Conservation (phyloP, 331 rosid species). For the Quercus tomentella region DNA sequence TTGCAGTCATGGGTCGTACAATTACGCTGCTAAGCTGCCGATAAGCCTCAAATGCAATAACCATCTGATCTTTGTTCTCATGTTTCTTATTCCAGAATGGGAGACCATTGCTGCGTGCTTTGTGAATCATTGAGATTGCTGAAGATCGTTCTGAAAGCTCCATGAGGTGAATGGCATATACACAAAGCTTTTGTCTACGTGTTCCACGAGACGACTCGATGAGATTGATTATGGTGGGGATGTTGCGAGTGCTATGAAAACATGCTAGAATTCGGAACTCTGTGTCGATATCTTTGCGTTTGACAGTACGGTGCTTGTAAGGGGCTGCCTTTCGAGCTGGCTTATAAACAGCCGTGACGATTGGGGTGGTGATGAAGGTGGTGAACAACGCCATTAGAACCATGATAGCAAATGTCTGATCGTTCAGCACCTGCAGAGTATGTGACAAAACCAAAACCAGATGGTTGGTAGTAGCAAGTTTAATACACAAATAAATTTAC, state of each 20-base stretch:
- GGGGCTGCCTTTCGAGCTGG: slow-evolving; percentile 67
- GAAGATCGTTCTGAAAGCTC: slow-evolving; percentile 82
- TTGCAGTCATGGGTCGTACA: slow-evolving; percentile 74
- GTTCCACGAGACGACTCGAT: slow-evolving; percentile 67
- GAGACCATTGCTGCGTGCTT: slow-evolving; percentile 64
- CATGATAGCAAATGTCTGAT: slow-evolving; percentile 74
- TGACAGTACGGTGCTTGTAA: slow-evolving; percentile 49
- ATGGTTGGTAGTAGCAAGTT: not conserved
- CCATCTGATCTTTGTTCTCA: slow-evolving; percentile 35
- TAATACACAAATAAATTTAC: not conserved
- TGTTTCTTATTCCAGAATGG: slow-evolving; percentile 72
- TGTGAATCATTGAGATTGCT: slow-evolving; percentile 81
- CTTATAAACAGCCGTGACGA: slow-evolving; percentile 57
- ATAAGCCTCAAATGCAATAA: slow-evolving; percentile 71
- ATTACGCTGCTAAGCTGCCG: slow-evolving; percentile 51
- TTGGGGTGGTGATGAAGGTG: slow-evolving; percentile 79
- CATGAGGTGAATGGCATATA: slow-evolving; percentile 81
- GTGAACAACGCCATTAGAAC: slow-evolving; percentile 81
- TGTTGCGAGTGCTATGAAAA: slow-evolving; percentile 65
- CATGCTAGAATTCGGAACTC: slow-evolving; percentile 65
- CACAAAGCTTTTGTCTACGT: slow-evolving; percentile 38
- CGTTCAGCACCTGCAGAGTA: slow-evolving; percentile 57
- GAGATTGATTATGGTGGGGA: slow-evolving; percentile 61
- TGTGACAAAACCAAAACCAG: not conserved
- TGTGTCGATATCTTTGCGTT: slow-evolving; percentile 36